Percentiles rank a stretch among this genome's conserved stretches.
phyloP scores from a whole-genome alignment of 176 grass and related monocot genomes.

The Calamus simplicifolius region DNA sequence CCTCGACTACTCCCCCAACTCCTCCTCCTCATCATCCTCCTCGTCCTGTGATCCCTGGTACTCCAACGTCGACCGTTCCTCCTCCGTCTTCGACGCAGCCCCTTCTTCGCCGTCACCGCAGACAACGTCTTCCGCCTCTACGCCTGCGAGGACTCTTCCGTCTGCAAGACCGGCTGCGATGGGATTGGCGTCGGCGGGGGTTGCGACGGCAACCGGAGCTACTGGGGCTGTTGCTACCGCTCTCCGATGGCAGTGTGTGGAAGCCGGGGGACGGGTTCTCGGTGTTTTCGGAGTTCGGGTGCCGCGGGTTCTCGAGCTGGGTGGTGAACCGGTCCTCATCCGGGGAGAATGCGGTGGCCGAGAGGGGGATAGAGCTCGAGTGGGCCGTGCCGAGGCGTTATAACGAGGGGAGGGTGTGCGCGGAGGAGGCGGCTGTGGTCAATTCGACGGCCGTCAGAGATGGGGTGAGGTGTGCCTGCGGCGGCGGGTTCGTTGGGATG shows the following conservation, averaged over 20 bases:
- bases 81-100: constrained; percentile 16
- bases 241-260: constrained; percentile 77
- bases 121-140: constrained; percentile 82
- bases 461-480: constrained; percentile 49
- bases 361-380: constrained; percentile 5
- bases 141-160: background rate
- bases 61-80: constrained; percentile 33
- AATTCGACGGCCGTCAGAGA: constrained; percentile 52
- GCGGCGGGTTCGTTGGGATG: constrained; percentile 52
- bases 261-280: constrained; percentile 51
- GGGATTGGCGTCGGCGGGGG: constrained; percentile 5
- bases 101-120: constrained; percentile 50
- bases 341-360: background rate
- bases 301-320: constrained; percentile 92
- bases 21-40: background rate
- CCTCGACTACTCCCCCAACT: constrained; percentile 61
- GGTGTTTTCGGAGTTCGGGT: constrained; percentile 59
- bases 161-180: constrained; percentile 28
- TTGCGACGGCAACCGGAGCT: constrained; percentile 17
- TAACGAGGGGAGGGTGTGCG: constrained; percentile 35
- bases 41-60: constrained; percentile 41
- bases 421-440: constrained; percentile 26
- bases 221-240: constrained; percentile 73
- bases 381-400: constrained; percentile 30
- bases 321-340: constrained; percentile 25